Evolutionary conservation across 2,329 filamentous ascomycete species (phyloP).

Genomic region (Fusarium tupiense): DNA sequence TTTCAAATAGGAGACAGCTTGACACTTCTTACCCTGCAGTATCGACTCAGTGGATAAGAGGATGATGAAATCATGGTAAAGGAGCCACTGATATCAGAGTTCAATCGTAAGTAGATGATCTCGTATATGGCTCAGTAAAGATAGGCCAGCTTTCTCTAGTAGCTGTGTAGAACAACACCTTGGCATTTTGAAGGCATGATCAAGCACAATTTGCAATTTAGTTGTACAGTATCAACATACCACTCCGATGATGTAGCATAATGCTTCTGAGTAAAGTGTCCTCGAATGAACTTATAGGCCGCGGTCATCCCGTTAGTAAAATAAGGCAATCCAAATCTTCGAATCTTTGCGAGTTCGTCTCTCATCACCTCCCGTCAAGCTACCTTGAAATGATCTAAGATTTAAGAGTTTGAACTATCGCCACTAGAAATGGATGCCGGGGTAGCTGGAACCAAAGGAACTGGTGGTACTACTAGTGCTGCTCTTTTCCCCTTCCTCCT

Average conservation of each 20-base stretch:
- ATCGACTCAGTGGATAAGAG: background rate
- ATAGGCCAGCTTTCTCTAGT: background rate
- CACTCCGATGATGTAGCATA: background rate
- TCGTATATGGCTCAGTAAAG: background rate
- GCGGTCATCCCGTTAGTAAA: too few species aligned
- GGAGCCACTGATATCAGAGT: fast-evolving
- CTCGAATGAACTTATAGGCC: background rate
- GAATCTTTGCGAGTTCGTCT: too few species aligned
- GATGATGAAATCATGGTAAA: too few species aligned
- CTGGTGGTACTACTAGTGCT: fast-evolving
- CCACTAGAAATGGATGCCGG: background rate
- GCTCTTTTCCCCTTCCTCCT: background rate
- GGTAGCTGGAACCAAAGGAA: background rate
- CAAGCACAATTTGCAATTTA: fast-evolving
- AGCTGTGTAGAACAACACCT: fast-evolving
- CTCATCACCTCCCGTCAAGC: background rate
- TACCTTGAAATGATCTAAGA: background rate
- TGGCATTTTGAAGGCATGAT: background rate
- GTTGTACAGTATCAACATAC: background rate
- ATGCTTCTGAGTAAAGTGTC: background rate
- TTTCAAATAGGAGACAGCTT: background rate
- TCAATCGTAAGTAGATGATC: background rate
- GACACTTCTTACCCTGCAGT: background rate
- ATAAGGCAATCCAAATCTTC: too few species aligned
- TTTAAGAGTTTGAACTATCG: background rate